Base-by-base conservation (phyloP, 75 land plant species). In the Gnetum montanum region DNA sequence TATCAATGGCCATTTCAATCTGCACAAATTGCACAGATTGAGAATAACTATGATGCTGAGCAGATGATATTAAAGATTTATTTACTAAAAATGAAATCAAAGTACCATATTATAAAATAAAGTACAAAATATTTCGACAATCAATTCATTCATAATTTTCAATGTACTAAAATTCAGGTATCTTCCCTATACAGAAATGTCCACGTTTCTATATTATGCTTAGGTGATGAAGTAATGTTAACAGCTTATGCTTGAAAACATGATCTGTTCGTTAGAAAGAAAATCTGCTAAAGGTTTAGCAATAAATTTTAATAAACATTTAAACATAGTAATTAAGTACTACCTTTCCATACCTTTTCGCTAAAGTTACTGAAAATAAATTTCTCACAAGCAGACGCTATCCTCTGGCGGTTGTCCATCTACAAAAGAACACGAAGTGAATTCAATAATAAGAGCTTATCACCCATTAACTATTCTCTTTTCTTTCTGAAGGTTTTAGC, bases 1-100 rank as follows among this genome's bases (percentile, higher is more conserved):
- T 77, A 15, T 79, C 76, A 57, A 84, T 60, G 0, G 89, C 89
- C 97, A 91, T 91, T 50, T 88, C 70, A 55, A 91, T 78, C 88
- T 86, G 63, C 60, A 68, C 8, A 27, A 5, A 33, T 20, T n/a
- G n/a, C n/a, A n/a, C n/a, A n/a, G n/a, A n/a, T 13, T 19, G 31
- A 44, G 19, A 25, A 43, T 33, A 5, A 30, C 34, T n/a, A 56
- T n/a, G n/a, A n/a, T n/a, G n/a, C n/a, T n/a, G 31, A 3, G 2
- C 3, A 47, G 53, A n/a, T 10, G 1, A 5, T 26, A 24, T 64
- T 31, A 26, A 51, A 62, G 35, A 26, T 12, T n/a, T 13, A 49
- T 12, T 24, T 50, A 2, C 19, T 26, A 6, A 4, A 10, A 34
- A 20, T 28, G 1, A 31, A 37, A 50, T 16, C 19, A 40, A 51